These are phyloP conservation scores for Colletotrichum acutatum DNA, from an alignment of 2,329 filamentous ascomycete species.

Conservation along the genomic window DNA sequence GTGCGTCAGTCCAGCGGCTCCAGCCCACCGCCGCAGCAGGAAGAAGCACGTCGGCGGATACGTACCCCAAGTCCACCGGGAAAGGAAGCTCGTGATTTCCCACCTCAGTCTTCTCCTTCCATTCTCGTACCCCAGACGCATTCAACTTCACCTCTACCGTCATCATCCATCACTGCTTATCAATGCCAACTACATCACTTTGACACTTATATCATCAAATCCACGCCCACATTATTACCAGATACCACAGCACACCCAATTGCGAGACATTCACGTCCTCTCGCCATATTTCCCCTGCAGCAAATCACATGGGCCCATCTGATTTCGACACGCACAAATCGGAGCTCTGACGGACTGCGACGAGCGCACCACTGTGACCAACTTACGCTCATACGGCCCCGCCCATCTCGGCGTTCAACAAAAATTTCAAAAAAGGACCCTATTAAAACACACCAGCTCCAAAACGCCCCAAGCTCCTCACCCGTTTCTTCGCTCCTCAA, in stretches of 20 bases:
- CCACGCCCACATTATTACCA: not conserved
- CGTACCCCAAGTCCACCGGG: not conserved
- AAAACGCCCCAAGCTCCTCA: conserved; percentile 32
- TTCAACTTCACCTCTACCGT: not conserved
- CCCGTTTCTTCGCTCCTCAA: not conserved
- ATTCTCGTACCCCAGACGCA: not conserved
- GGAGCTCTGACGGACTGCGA: not conserved
- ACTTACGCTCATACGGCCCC: not conserved
- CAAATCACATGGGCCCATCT: conserved; percentile 20
- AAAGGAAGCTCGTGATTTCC: conserved; percentile 7
- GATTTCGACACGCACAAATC: conserved; percentile 12
- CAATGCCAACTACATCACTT: not conserved
- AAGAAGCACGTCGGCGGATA: not conserved
- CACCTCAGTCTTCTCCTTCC: not conserved
- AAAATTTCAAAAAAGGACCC: conserved; percentile 16
- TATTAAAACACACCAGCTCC: conserved; percentile 14
- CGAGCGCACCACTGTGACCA: not conserved
- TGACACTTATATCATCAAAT: not conserved
- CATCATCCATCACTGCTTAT: not conserved
- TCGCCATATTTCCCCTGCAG: conserved; percentile 17
- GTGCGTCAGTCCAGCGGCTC: conserved; percentile 7
- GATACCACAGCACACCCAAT: too few species aligned
- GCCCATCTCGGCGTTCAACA: conserved; percentile 30
- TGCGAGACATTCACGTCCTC: not conserved
- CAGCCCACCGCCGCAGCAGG: conserved; percentile 7